Conservation (phyloP, 1,284 basidiomycete genomes). For the Cutaneotrichosporon sp. region DNA sequence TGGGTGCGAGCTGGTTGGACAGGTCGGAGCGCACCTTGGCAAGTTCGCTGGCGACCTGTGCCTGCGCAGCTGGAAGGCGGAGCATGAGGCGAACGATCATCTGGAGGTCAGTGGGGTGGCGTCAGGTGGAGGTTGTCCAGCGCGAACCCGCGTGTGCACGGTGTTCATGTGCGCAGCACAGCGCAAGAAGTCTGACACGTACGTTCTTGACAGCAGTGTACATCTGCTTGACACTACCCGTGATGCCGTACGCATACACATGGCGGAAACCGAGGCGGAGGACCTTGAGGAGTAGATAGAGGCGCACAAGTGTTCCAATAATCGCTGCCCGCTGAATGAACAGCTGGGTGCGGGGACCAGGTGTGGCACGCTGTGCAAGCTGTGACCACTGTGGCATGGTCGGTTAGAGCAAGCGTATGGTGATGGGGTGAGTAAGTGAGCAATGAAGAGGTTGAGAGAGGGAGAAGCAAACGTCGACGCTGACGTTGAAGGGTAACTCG, state of each 20-base stretch:
- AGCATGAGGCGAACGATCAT: conserved; percentile 60
- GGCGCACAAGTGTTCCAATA: conserved; percentile 11
- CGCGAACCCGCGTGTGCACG: background rate
- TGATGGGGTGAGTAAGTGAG: background rate
- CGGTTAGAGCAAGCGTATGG: background rate
- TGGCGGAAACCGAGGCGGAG: conserved; percentile 53
- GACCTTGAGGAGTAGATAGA: conserved; percentile 16
- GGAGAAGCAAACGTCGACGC: background rate
- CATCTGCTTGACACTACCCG: conserved; percentile 29
- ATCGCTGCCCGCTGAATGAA: conserved; percentile 11
- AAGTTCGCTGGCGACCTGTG: conserved; percentile 67
- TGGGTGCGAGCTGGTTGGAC: conserved; percentile 57
- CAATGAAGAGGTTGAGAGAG: background rate
- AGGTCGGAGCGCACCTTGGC: conserved; percentile 61
- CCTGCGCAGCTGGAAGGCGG: conserved; percentile 61
- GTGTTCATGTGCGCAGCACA: background rate
- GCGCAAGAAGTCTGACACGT: conserved; percentile 4
- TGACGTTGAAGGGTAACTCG: background rate
- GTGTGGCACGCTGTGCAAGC: conserved; percentile 6
- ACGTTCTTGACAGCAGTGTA: conserved; percentile 30
- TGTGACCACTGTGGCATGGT: conserved; percentile 17
- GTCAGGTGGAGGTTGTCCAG: background rate
- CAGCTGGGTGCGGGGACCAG: conserved; percentile 9
- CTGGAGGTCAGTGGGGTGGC: conserved; percentile 45
- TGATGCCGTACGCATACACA: conserved; percentile 65